These are phyloP conservation scores for Vigna angularis DNA, from an alignment of 306 rosid species.

Conservation along the genomic window DNA sequence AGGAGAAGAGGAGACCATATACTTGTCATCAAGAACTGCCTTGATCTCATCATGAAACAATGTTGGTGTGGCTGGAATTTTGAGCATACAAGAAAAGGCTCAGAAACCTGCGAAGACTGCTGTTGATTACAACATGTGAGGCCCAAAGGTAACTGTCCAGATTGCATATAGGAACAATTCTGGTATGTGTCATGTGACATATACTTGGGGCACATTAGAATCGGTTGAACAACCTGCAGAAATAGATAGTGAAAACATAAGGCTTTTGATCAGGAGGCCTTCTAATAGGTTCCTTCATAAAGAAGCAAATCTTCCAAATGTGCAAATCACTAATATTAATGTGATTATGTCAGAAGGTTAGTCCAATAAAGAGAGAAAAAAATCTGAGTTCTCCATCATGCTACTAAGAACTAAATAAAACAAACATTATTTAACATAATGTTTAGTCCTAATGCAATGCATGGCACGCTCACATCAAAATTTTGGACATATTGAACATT, in stretches of 20 bases:
- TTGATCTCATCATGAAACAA: constrained; percentile 54
- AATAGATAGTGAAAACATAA: constrained; percentile 14
- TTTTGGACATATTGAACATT: constrained; percentile 13
- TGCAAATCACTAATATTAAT: not conserved
- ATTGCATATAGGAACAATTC: constrained; percentile 49
- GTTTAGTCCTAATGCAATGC: not conserved
- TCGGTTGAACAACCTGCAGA: constrained; percentile 49
- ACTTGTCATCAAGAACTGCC: constrained; percentile 53
- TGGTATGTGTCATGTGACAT: constrained; percentile 50
- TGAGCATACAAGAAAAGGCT: constrained; percentile 54
- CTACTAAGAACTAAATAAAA: not conserved
- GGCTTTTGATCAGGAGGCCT: not conserved
- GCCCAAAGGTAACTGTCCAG: constrained; percentile 53
- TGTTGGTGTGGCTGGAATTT: constrained; percentile 47
- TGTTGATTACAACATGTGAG: constrained; percentile 53
- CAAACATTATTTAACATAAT: constrained; percentile 1
- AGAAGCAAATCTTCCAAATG: constrained; percentile 5
- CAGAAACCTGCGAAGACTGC: constrained; percentile 37
- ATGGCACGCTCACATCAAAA: constrained; percentile 2
- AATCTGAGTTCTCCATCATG: not conserved
- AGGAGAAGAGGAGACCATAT: constrained; percentile 57
- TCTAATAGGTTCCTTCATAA: not conserved
- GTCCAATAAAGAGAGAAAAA: not conserved
- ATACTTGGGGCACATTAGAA: constrained; percentile 58
- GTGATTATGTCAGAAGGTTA: not conserved